phyloP scores from a whole-genome alignment of 2,329 filamentous ascomycete genomes.

The Fusarium tanahbumbuense region DNA sequence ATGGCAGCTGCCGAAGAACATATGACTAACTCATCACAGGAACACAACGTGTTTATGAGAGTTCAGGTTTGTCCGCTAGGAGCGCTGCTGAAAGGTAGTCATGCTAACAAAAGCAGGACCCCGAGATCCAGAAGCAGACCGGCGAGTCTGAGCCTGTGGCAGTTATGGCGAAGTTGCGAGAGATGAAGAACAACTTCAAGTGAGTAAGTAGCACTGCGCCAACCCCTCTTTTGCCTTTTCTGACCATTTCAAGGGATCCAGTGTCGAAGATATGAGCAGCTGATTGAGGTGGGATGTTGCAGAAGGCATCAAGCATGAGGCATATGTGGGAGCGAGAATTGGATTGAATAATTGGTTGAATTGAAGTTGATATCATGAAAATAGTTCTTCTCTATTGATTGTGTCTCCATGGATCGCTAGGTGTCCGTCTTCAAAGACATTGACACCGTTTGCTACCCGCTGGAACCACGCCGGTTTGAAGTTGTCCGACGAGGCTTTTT shows the following conservation, averaged over 20 bases:
- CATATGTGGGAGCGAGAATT: neutral
- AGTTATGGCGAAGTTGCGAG: slow-evolving; percentile 86
- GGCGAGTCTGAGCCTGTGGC: slow-evolving; percentile 83
- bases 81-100: neutral
- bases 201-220: slow-evolving; percentile 57
- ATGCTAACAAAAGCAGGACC: slow-evolving; percentile 66
- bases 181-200: slow-evolving; percentile 88
- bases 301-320: neutral
- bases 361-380: slow-evolving; percentile 11
- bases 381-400: neutral
- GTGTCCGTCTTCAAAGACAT: slow-evolving; percentile 44
- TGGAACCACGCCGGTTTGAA: slow-evolving; percentile 46
- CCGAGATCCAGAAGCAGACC: slow-evolving; percentile 83
- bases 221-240: neutral
- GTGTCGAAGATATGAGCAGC: slow-evolving; percentile 50
- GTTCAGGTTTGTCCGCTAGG: slow-evolving; percentile 69
- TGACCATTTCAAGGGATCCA: slow-evolving; percentile 31
- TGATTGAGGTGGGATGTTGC: too few species aligned
- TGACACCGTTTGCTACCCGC: slow-evolving; percentile 47
- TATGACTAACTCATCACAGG: slow-evolving; percentile 58
- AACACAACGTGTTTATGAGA: slow-evolving; percentile 98
- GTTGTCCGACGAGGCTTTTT: slow-evolving; percentile 47
- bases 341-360: slow-evolving; percentile 6
- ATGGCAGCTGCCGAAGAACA: neutral
- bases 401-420: slow-evolving; percentile 55